Evolutionary conservation across 2,329 filamentous ascomycete species (phyloP), one percentile per base, ranked within the genome.

Genomic region (Geosmithia putterillii): DNA sequence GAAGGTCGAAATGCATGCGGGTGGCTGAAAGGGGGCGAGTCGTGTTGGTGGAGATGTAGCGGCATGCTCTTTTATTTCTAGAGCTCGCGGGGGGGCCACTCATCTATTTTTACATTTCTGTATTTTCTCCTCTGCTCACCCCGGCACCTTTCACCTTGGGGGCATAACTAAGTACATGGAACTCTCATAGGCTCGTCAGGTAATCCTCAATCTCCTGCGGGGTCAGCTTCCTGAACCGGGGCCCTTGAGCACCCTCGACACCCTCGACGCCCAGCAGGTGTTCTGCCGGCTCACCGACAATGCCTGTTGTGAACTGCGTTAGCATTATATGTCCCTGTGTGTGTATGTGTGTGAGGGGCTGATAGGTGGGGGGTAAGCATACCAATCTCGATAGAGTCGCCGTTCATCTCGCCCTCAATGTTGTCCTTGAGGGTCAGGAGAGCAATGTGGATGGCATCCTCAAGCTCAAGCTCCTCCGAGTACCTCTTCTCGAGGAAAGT

Each of bases 201-300:
- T 98, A 98, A 66, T 98, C 92, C 73, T 98, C 92, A 59, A 98
- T 96, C 71, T 98, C 92, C 69, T 95, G 87, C 58, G 94, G 88
- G 57, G 79, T 95, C 65, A 98, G 71, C 76, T 95, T 94, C 66
- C 88, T 78, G 78, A 95, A 95, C 50, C 88, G 78, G 46, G 88
- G 88, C 38, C 88, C 88, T 52, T 80, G 76, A 18, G 86, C 85
- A 48, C 85, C 86, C 57, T 90, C 83, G 10, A 94, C 86, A 47
- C 88, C 88, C 63, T 94, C 88, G 48, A 88, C 85, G 41, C 92
- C 92, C 47, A 98, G 76, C 39, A 98, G 73, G 60, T 95, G 85
- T 61, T 98, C 80, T 53, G 92, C 92, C 45, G 92, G 92, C 38
- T 89, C 86, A 22, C 92, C 92, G 53, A 98, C 87, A 54, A 98